Percentiles rank a stretch among this genome's conserved stretches.
Conservation (phyloP, 805 yeast species). For the Ogataea ganodermae region DNA sequence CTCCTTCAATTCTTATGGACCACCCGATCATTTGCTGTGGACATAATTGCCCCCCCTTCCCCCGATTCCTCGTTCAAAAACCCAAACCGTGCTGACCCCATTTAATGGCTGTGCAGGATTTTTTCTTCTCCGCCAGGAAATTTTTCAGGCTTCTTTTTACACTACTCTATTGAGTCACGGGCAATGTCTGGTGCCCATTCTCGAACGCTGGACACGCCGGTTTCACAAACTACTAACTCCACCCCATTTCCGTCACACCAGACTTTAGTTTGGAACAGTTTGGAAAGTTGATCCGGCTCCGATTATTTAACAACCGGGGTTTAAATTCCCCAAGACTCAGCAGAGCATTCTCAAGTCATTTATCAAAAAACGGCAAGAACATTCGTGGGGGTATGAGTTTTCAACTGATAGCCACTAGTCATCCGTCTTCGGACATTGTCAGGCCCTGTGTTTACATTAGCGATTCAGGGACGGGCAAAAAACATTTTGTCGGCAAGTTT, state of each 20-base stretch:
- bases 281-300: not conserved
- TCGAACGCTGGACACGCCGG: too few species aligned
- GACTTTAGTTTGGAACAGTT: not conserved
- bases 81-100: not conserved
- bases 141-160: not conserved
- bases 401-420: conserved; percentile 53
- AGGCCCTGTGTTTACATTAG: conserved; percentile 57
- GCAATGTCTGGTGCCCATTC: too few species aligned
- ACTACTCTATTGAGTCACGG: not conserved
- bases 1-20: too few species aligned
- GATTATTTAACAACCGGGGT: not conserved
- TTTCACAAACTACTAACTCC: not conserved
- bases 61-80: too few species aligned
- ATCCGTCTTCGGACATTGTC: conserved; percentile 60
- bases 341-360: not conserved
- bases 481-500: conserved; percentile 73
- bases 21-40: too few species aligned
- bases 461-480: conserved; percentile 50
- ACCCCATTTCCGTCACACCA: not conserved
- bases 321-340: not conserved
- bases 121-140: not conserved
- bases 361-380: not conserved
- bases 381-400: conserved; percentile 39
- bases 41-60: too few species aligned
- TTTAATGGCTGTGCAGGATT: not conserved